Evolutionary conservation across 2,329 filamentous ascomycete species (phyloP), one percentile per base, ranked within the genome.

Genomic region (Pyrenochaeta sp.): DNA sequence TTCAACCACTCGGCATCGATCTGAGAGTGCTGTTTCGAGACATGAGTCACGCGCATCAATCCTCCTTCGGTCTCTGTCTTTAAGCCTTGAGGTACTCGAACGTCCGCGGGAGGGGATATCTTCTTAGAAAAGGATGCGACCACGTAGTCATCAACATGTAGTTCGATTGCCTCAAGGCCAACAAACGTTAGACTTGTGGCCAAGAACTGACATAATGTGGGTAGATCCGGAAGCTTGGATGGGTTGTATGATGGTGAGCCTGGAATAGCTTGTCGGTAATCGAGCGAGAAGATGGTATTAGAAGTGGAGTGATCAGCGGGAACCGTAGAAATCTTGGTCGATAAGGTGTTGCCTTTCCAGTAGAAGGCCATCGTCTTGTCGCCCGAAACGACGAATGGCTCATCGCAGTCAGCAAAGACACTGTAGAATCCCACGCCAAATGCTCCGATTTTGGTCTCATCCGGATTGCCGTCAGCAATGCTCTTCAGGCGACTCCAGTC

Each of bases 341-440:
- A 97, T 2, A 99, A 81, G 4, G 90, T 90, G 69, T 97, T 97
- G n/a, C 89, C 92, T 71, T 96, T 97, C 95, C 94, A 99, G 76
- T 96, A 99, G 67, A 99, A 99, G 0, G 93, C 93, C 90, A 99
- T 96, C 24, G 91, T 92, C 72, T 96, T 87, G 51, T 81, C 83
- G 1, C 94, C 94, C 1, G 93, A 97, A 56, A 90, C 94, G 54
- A 99, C 89, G 65, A 99, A 97, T 0, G 94, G 94, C 60, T 96
- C 91, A 72, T 99, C 95, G 68, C 93, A 99, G 69, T 99, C 94
- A 50, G 94, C 90, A 69, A 99, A 99, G 26, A 97, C 93, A 69
- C 90, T 96, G 79, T 99, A 99, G 75, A 99, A 99, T 2, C 94
- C 94, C 21, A 99, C 94, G 56, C 94, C 94, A 69, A 99, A 99